Conservation (phyloP, 768 basidiomycete species). For the Kondoa subrosea region DNA sequence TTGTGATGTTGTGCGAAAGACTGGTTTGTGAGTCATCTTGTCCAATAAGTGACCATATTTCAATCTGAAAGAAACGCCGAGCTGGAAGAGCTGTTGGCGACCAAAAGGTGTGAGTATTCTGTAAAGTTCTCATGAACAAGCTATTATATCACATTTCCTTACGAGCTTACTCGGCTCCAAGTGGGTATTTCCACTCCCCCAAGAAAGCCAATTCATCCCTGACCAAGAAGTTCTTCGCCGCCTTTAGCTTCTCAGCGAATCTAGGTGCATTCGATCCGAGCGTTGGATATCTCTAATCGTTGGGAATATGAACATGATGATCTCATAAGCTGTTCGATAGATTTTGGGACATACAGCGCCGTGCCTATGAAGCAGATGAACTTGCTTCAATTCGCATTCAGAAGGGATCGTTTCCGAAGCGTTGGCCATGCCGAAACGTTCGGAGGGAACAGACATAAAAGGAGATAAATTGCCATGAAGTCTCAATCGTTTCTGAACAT, state of each 20-base stretch:
- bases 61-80: slow-evolving; percentile 49
- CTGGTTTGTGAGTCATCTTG: slow-evolving; percentile 49
- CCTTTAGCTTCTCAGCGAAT: slow-evolving; percentile 39
- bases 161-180: slow-evolving; percentile 82
- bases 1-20: slow-evolving; percentile 66
- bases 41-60: slow-evolving; percentile 62
- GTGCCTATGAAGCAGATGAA: slow-evolving; percentile 41
- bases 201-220: slow-evolving; percentile 54
- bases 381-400: neutral
- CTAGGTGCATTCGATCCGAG: slow-evolving; percentile 35
- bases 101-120: slow-evolving; percentile 42
- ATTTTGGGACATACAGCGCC: slow-evolving; percentile 15
- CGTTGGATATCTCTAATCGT: slow-evolving; percentile 52
- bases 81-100: slow-evolving; percentile 63
- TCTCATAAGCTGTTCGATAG: neutral
- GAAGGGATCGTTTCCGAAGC: neutral
- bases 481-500: neutral
- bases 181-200: slow-evolving; percentile 70
- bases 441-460: neutral
- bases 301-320: slow-evolving; percentile 27
- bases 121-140: too few relatives aligned
- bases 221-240: slow-evolving; percentile 42
- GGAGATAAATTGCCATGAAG: neutral
- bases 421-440: slow-evolving; percentile 5
- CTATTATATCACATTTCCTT: too few relatives aligned